These are phyloP conservation scores for Hyaloraphidium curvatum DNA, from an alignment of 192 early-diverging fungal genomes.

Conservation along the genomic window DNA sequence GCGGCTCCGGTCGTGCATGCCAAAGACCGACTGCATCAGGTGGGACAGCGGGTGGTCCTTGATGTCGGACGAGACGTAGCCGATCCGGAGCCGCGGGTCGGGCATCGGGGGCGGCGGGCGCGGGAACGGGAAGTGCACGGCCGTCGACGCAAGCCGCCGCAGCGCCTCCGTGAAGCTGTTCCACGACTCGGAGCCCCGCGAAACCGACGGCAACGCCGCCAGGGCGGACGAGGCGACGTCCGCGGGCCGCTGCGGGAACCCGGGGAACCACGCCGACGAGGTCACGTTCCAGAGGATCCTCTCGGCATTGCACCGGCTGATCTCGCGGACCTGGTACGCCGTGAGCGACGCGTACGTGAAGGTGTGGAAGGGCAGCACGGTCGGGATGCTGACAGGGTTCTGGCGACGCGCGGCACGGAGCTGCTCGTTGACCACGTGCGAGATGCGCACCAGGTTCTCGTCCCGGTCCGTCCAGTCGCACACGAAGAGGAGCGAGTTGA, in stretches of 20 bases:
- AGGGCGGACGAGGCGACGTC: not conserved
- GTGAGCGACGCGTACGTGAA: constrained; percentile 72
- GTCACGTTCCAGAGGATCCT: constrained; percentile 55
- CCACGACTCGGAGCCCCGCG: not conserved
- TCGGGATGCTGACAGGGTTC: constrained; percentile 46
- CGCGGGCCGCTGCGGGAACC: constrained; percentile 18
- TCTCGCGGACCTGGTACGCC: constrained; percentile 63
- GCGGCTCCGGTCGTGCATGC: constrained; percentile 55
- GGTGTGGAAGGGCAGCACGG: constrained; percentile 83
- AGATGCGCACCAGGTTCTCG: constrained; percentile 48
- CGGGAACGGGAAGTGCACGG: constrained; percentile 24
- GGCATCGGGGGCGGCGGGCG: constrained; percentile 60
- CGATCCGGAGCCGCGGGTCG: constrained; percentile 46
- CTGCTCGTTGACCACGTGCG: constrained; percentile 61
- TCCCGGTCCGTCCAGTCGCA: constrained; percentile 78
- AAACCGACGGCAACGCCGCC: not conserved
- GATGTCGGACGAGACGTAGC: constrained; percentile 84
- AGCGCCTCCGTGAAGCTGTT: not conserved
- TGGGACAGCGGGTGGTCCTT: constrained; percentile 84
- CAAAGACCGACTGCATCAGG: constrained; percentile 90
- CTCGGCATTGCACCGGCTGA: constrained; percentile 68
- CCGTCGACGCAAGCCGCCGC: not conserved
- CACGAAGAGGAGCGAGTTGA: constrained; percentile 68
- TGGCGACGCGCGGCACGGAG: constrained; percentile 30
- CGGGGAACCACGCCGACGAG: constrained; percentile 33